A percentile compares a stretch with the other conserved stretches of the same genome.
These are phyloP conservation scores for Tagetes patula DNA, from an alignment of 129 eudicot species.

Conservation along the genomic window DNA sequence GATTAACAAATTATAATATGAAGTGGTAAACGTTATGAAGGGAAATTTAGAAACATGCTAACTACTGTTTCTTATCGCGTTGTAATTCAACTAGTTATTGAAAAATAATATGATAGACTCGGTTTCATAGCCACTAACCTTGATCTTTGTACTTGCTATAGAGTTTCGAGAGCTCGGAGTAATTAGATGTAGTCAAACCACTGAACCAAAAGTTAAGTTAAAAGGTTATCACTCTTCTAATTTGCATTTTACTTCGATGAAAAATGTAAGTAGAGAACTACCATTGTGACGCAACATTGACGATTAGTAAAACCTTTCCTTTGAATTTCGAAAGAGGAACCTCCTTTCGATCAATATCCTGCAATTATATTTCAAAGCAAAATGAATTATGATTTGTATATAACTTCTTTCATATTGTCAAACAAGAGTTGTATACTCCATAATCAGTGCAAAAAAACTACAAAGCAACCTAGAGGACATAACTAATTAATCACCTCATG, in stretches of 20 bases:
- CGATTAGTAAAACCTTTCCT: slow-evolving; percentile 73
- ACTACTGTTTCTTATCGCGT: neutral
- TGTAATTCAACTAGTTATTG: neutral
- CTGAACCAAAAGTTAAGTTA: slow-evolving; percentile 50
- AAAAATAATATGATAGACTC: neutral
- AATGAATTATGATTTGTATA: neutral
- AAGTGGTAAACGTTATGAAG: neutral
- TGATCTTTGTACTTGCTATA: slow-evolving; percentile 86
- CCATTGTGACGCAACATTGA: slow-evolving; percentile 93
- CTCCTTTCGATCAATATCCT: slow-evolving; percentile 87
- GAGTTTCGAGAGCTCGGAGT: slow-evolving; percentile 74
- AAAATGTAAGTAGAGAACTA: slow-evolving; percentile 27
- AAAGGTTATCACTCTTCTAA: neutral
- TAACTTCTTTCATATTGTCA: neutral
- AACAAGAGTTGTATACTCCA: neutral
- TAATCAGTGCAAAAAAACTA: neutral
- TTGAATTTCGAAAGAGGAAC: slow-evolving; percentile 74
- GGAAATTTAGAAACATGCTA: neutral
- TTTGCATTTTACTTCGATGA: neutral
- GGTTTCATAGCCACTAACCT: slow-evolving; percentile 45
- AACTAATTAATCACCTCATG: no score
- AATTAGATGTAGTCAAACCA: slow-evolving; percentile 84
- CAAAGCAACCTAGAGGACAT: neutral
- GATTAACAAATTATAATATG: slow-evolving; percentile 2
- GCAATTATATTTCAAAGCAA: slow-evolving; percentile 21